Conservation (phyloP, 2,329 filamentous ascomycete genomes). For the Aschersonia sp. region DNA sequence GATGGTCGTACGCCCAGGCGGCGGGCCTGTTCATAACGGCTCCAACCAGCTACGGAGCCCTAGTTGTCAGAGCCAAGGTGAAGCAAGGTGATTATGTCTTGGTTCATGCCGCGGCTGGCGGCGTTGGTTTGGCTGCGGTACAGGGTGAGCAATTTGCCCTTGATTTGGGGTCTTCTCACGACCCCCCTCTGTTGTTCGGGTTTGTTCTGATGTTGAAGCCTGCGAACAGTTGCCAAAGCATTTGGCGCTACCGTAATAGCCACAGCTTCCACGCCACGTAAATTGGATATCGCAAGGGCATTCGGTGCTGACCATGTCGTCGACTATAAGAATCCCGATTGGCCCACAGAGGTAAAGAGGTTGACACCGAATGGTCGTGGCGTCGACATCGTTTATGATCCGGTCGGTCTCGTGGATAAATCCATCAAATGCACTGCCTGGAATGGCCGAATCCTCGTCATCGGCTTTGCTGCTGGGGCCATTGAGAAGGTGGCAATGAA, state of each 20-base stretch:
- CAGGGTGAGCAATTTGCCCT: conserved; percentile 34
- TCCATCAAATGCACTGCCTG: conserved; percentile 85
- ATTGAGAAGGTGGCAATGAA: conserved; percentile 93
- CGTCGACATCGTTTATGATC: conserved; percentile 91
- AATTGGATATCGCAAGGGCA: conserved; percentile 60
- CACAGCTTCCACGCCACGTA: conserved; percentile 68
- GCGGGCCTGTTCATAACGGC: conserved; percentile 86
- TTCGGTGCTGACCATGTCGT: conserved; percentile 80
- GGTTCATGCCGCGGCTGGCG: conserved; percentile 83
- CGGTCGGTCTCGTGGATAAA: conserved; percentile 76
- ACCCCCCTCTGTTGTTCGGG: no score
- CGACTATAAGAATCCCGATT: conserved; percentile 53
- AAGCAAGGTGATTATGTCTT: conserved; percentile 75
- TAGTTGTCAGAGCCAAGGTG: conserved; percentile 65
- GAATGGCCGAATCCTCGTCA: conserved; percentile 77
- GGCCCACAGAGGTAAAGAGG: conserved; percentile 57
- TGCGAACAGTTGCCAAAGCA: conserved; percentile 60
- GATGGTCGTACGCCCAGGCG: conserved; percentile 74
- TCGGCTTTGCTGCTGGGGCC: conserved; percentile 61
- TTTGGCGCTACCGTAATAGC: conserved; percentile 86
- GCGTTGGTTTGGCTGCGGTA: conserved; percentile 80
- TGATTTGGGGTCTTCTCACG: no score
- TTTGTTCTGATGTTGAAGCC: not conserved
- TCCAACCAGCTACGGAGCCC: conserved; percentile 73
- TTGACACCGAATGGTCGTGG: conserved; percentile 58